Evolutionary conservation across 1,139 yeast genomes (phyloP), one percentile per base, ranked within the genome.

Genomic region (Protomyces pachydermus): DNA sequence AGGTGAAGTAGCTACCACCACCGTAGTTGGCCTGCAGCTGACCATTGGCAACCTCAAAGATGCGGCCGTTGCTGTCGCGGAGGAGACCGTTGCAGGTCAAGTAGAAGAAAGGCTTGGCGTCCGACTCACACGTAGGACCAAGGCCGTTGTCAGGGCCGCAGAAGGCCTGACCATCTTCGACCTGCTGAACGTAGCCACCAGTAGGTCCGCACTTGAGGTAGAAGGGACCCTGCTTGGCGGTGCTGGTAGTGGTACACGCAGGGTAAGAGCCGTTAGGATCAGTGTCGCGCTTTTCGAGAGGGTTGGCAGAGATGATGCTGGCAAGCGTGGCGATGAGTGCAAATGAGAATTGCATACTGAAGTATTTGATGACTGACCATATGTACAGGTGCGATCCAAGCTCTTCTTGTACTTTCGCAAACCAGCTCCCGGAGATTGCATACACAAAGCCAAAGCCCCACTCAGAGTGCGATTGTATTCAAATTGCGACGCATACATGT

Each of bases 21-120:
- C 62, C 62, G 23, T 58, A 58, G 56, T 58, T 52, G 28, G 62
- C 62, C 56, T 58, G 62, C 34, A 58, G 14, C 45, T 58, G 62
- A 5, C 62, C 62, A 28, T 52, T 52, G 42, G 62, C 56, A 32
- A 42, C 38, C 52, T 58, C 62, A 23, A 58, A 55, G 52, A n/a
- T 42, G 16, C 62, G 62, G 12, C 62, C 62, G 45, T 58, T 55
- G 45, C 54, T 58, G 56, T 58, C 62, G 52, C 54, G 54, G 45
- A 58, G 52, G 56, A 38, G 46, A n/a, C 62, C 62, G n/a, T 32
- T 42, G 34, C 32, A 38, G 16, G 56, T 38, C 52, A 58, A 52
- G 56, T 51, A 58, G 62, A 58, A 58, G 56, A 58, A 58, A 6
- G 62, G 62, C 56, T 58, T 58, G 32, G 62, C 39, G 18, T 56